Evolutionary conservation across 768 basidiomycete species (phyloP), one percentile per base, ranked within the genome.

Genomic region (Paxillus rubicundulus): DNA sequence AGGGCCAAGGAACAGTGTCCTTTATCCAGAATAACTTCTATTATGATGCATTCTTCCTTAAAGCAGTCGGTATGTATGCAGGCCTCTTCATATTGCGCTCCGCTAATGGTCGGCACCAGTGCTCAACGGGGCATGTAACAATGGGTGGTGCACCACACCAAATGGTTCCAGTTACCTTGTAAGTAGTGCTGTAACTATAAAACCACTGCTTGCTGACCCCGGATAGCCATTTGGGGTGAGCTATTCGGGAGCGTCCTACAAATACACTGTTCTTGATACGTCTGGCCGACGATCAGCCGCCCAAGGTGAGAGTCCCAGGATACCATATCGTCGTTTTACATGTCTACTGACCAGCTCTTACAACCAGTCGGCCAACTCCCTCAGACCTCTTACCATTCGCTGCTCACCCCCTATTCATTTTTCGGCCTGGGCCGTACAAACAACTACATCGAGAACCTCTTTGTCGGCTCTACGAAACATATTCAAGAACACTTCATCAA

Each of bases 391-490:
- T 98, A 98, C 69, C 89, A 96, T 49, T 78, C 95, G 13, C 79
- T 98, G 9, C 82, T 87, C 49, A 86, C 92, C 1, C 97, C 97
- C 1, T 98, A 98, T 64, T 83, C 93, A 2, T 97, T 94, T 79
- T 91, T 98, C 64, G 96, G 97, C 1, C 84, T 99, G 8, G 97
- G 96, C 0, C 84, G 97, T 38, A 98, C 95, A 14, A 99, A 99
- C 71, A 99, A 99, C 68, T 99, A 99, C 72, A 94, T 99, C 62
- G 97, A 99, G 77, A 98, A 98, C 68, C 79, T 99, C 2, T 97
- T 97, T 66, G 90, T 98, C 17, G 97, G 97, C 14, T 87, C 92
- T 4, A 96, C 94, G 6, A 78, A 89, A 28, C 85, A 91, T 53
- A 68, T 77, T 0, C 66, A 75, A 33, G 65, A 84, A 32, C 92